phyloP scores from a whole-genome alignment of 805 yeast species.

The Starmera dryadoides region DNA sequence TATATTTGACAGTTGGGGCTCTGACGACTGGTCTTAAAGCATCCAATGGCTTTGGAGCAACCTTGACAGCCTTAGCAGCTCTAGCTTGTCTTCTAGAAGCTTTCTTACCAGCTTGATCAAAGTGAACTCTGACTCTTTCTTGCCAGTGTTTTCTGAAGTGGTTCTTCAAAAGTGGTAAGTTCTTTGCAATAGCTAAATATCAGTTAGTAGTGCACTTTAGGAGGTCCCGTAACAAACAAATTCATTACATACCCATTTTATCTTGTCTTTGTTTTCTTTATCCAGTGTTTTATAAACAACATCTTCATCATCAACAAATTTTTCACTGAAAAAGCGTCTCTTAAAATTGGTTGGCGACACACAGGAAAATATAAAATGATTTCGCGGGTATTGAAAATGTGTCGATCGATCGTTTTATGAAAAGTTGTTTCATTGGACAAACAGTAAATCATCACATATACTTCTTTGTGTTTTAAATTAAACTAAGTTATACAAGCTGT shows the following conservation, averaged over 20 bases:
- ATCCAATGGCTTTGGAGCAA: slow-evolving; percentile 98
- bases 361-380: no score
- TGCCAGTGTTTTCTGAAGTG: slow-evolving; percentile 99
- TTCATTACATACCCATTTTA: slow-evolving; percentile 1
- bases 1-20: slow-evolving; percentile 98
- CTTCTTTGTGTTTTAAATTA: no score
- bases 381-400: no score
- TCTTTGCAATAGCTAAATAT: slow-evolving; percentile 93
- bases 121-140: slow-evolving; percentile 98
- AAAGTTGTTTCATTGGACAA: no score
- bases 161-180: slow-evolving; percentile 97
- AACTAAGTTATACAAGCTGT: no score
- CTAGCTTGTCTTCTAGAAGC: slow-evolving; percentile 94
- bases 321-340: neutral
- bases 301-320: neutral
- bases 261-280: neutral
- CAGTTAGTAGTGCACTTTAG: neutral
- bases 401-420: no score
- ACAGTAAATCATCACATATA: no score
- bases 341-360: no score
- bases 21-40: slow-evolving; percentile 97
- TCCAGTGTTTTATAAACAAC: neutral
- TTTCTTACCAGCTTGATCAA: slow-evolving; percentile 99
- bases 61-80: slow-evolving; percentile 85
- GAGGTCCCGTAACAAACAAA: neutral